Evolutionary conservation across 1,284 basidiomycete species (phyloP).

Genomic region (Ceratobasidium sp.): DNA sequence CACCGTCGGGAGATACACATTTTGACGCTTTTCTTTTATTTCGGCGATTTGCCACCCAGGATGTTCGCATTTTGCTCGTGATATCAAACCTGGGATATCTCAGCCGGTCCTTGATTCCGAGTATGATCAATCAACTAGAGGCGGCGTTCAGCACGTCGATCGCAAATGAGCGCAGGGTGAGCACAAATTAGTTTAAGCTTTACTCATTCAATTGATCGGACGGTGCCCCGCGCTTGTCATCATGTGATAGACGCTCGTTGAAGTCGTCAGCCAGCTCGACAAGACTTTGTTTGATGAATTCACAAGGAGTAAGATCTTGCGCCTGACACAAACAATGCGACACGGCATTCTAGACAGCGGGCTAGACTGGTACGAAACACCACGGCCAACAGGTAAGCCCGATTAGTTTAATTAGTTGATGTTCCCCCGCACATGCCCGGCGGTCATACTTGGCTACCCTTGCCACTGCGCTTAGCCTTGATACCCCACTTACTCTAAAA

Average conservation of each 20-base stretch:
- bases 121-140: slow-evolving; percentile 82
- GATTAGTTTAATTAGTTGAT: background rate
- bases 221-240: slow-evolving; percentile 4
- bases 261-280: slow-evolving; percentile 84
- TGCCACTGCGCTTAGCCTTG: background rate
- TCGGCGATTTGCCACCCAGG: slow-evolving; percentile 62
- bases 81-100: slow-evolving; percentile 89
- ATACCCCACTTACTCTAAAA: background rate
- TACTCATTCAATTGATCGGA: slow-evolving; percentile 28
- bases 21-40: slow-evolving; percentile 40
- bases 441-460: background rate
- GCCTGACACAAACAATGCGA: slow-evolving; percentile 73
- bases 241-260: slow-evolving; percentile 67
- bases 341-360: slow-evolving; percentile 78
- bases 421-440: background rate
- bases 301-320: slow-evolving; percentile 75
- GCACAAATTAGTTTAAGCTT: slow-evolving; percentile 41
- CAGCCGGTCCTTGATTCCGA: slow-evolving; percentile 72
- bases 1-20: background rate
- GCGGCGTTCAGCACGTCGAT: slow-evolving; percentile 78
- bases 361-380: slow-evolving; percentile 92
- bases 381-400: slow-evolving; percentile 80
- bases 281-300: slow-evolving; percentile 88
- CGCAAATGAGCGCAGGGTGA: slow-evolving; percentile 74
- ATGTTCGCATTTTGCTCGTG: slow-evolving; percentile 86